Base-by-base conservation (phyloP, 2,329 filamentous ascomycete genomes). In the Penicillium sclerotiorum region DNA sequence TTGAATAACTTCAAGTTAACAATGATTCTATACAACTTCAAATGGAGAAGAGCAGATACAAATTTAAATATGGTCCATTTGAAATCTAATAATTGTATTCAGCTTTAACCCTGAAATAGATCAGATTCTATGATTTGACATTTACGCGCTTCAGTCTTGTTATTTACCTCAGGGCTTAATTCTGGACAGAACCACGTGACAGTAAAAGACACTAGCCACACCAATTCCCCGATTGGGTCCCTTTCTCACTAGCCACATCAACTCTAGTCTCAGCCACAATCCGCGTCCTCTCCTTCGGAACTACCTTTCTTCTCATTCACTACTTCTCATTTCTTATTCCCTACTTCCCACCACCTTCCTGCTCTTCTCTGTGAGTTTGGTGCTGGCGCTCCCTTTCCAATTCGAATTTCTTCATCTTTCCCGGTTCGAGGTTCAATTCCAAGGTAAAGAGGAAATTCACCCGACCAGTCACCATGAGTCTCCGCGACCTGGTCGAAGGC, bases 401-500 rank as follows among this genome's bases (percentile, higher is more conserved):
- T 18, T 6, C 28, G 18, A 9, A 15, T 40, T 25, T 50, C 46
- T 50, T n/a, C 23, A 51, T 39, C 15, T 51, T 47, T 28, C 12
- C 37, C 40, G 22, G 17, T 35, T 42, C 35, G 39, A 49, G n/a
- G 28, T 47, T 50, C 45, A 43, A 39, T 55, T 41, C 44, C 47
- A 38, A 47, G 30, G 44, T 47, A 51, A 56, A 49, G 50, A 55
- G 54, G 52, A 41, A 53, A 51, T 52, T 47, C 49, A 39, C 51
- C 42, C 51, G 48, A 58, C 35, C 56, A 57, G 56, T 47, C 67
- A 78, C 72, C 41, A 85, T 89, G 82, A 83, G 82, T 71, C 65
- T 73, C 50, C 67, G 68, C 52, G 85, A 91, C 68, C 78, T 96
- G 67, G 86, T 99, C 65, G 86, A 93, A 61, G 86, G 85, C 57